These are phyloP conservation scores for Polymyxa betae DNA, from an alignment of 208 protist species.

Conservation along the genomic window DNA sequence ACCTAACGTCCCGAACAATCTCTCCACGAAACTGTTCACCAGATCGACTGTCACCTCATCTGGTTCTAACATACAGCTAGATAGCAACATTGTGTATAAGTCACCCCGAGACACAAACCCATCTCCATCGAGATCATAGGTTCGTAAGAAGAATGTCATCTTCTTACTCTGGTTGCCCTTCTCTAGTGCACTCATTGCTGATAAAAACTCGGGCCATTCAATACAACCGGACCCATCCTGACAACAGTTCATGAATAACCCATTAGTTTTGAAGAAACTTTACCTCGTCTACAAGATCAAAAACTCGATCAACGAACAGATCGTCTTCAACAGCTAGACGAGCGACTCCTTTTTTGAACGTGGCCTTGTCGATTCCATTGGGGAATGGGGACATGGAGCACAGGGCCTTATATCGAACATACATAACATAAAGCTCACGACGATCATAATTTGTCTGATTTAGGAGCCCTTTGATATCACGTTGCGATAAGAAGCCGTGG, in stretches of 20 bases:
- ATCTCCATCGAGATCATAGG: background rate
- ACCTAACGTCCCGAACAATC: background rate
- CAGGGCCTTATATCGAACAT: background rate
- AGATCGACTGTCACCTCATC: background rate
- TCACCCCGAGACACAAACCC: background rate
- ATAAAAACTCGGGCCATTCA: background rate
- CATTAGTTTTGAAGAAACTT: background rate
- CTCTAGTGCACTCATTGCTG: background rate
- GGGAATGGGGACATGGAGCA: constrained; percentile 6
- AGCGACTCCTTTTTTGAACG: background rate
- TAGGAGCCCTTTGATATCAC: background rate
- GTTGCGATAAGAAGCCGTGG: background rate
- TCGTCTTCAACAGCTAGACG: background rate
- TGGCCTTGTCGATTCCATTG: background rate
- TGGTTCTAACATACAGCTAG: background rate
- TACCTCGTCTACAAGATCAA: constrained; percentile 2
- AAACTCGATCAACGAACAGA: background rate
- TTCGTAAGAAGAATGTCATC: background rate
- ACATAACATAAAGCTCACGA: background rate
- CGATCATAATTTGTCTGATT: background rate
- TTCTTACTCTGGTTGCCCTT: background rate
- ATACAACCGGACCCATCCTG: constrained; percentile 8
- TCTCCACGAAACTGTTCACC: background rate
- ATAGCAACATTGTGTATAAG: constrained; percentile 5
- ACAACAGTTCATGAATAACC: background rate